Percentiles rank a stretch among this genome's conserved stretches.
These are phyloP conservation scores for Penicillium odoratum DNA, from an alignment of 495 filamentous ascomycete genomes.

Conservation along the genomic window DNA sequence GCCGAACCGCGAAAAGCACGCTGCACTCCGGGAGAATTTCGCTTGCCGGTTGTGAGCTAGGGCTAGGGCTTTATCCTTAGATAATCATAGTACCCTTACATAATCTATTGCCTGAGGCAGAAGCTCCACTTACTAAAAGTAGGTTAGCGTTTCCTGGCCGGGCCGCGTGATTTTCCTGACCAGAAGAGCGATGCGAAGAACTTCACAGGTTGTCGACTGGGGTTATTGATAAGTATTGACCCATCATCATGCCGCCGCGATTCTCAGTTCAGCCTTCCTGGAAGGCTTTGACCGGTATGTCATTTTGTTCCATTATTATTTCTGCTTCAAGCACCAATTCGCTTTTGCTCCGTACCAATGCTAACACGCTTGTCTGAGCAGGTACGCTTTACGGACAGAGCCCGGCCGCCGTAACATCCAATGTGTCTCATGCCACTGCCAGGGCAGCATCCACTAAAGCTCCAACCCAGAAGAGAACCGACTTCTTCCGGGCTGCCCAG, in stretches of 20 bases:
- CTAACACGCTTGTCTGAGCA: constrained; percentile 14
- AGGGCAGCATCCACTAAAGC: constrained; percentile 42
- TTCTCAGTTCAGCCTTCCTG: constrained; percentile 63
- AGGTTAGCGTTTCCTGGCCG: constrained; percentile 30
- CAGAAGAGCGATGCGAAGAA: constrained; percentile 29
- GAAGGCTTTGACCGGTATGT: constrained; percentile 61
- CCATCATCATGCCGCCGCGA: constrained; percentile 69
- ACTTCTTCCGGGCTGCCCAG: constrained; percentile 56
- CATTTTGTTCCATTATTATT: not conserved
- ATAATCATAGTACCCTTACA: constrained; percentile 4
- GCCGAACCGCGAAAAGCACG: constrained; percentile 33
- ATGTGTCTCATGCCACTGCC: constrained; percentile 32
- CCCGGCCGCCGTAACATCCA: constrained; percentile 32
- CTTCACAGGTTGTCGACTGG: constrained; percentile 18
- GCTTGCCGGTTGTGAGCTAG: constrained; percentile 47
- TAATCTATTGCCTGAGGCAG: constrained; percentile 18
- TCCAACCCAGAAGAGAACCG: constrained; percentile 38
- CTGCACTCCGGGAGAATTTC: constrained; percentile 38
- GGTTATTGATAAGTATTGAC: constrained; percentile 13
- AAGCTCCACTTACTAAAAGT: constrained; percentile 6
- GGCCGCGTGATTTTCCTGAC: constrained; percentile 36
- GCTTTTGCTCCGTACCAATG: constrained; percentile 4
- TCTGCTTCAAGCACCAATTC: not conserved
- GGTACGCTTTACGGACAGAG: constrained; percentile 35
- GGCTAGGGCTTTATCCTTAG: constrained; percentile 35